These are phyloP conservation scores for Allantophomopsis cytisporea DNA, from an alignment of 2,329 filamentous ascomycete genomes.

Conservation along the genomic window DNA sequence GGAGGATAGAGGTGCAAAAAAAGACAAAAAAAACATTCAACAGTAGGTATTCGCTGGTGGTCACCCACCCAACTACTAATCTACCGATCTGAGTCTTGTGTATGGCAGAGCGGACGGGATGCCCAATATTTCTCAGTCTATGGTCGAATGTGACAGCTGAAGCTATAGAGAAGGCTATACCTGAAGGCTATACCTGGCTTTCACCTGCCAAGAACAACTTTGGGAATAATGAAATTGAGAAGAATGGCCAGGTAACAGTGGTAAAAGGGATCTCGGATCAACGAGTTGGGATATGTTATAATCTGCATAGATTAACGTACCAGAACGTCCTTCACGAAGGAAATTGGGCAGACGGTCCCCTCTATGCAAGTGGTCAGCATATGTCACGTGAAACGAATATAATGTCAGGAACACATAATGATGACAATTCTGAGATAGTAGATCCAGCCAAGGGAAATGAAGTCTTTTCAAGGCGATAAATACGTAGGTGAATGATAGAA, in stretches of 20 bases:
- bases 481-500: background rate
- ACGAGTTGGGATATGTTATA: too few relatives aligned
- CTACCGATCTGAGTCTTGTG: background rate
- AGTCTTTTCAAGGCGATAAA: background rate
- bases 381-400: background rate
- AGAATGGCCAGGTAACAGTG: conserved; percentile 3
- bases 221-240: too few relatives aligned
- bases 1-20: too few relatives aligned
- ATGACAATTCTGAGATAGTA: background rate
- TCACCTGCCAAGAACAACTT: too few relatives aligned
- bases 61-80: conserved; percentile 2
- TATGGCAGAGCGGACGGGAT: background rate
- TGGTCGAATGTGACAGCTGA: background rate
- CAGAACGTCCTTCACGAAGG: conserved; percentile 71
- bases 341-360: conserved; percentile 72
- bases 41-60: background rate
- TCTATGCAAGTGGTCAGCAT: conserved; percentile 31
- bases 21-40: background rate
- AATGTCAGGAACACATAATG: background rate
- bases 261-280: conserved; percentile 2
- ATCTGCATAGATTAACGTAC: conserved; percentile 35
- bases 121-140: background rate
- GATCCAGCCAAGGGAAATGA: background rate
- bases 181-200: too few relatives aligned
- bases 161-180: background rate